Evolutionary conservation across 2,329 filamentous ascomycete species (phyloP), one percentile per base, ranked within the genome.

Genomic region (Fusarium newnesense): DNA sequence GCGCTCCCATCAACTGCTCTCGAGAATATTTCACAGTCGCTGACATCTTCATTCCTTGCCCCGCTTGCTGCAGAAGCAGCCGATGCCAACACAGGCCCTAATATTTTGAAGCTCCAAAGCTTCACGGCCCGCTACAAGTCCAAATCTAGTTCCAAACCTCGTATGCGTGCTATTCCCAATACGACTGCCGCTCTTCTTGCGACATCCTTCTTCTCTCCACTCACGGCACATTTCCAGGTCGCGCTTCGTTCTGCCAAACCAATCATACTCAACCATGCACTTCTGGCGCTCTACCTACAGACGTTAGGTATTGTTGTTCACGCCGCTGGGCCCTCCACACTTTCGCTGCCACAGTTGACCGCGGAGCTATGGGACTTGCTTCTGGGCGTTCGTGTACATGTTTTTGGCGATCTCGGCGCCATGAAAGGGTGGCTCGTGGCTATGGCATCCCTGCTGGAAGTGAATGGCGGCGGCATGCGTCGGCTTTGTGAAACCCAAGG

Each of bases 281-380:
- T 98, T 10, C 88, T 98, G 0, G 87, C 91, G 0, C 88, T 95
- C 13, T 96, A 94, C 80, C 84, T 98, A 39, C 95, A 97, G 81
- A 99, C 96, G 0, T 86, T 98, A 1, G 92, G 93, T 2, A 85
- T 99, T 12, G 85, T 97, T 39, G 84, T 98, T 50, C 92, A 97
- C 75, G 93, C 96, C 0, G 90, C 93, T 1, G 96, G 96, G 0
- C 93, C 95, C 0, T 91, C 92, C 60, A 95, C 93, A 0, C 85
- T 95, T 0, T 87, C 90, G 4, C 87, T 98, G 1, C 90, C 92
- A 3, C 90, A 94, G 62, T 91, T 98, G 86, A 98, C 95, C 3
- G 86, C 90, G 15, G 94, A 98, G 81, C 89, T 97, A 24, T 95
- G 95, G 90, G 89, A 92, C 50, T 83, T 99, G n/a, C 84, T 98